Conservation (phyloP, 345 rosid genomes). For the Viola odorata region DNA sequence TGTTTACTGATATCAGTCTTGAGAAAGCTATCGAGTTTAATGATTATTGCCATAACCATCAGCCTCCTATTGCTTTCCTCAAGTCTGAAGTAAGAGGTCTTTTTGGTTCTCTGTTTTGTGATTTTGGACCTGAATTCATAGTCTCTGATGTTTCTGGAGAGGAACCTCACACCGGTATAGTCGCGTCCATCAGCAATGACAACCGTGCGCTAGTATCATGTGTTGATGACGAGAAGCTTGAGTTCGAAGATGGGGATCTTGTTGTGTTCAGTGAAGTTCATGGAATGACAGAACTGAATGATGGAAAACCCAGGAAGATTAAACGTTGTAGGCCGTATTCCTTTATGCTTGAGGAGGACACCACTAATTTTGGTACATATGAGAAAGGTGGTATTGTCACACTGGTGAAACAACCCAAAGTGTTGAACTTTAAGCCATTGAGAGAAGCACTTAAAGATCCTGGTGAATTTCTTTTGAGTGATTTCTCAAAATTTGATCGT, state of each 20-base stretch:
- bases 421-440: constrained; percentile 77
- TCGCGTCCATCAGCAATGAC: constrained; percentile 91
- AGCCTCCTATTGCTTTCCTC: constrained; percentile 86
- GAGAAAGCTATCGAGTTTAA: constrained; percentile 72
- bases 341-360: constrained; percentile 84
- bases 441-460: constrained; percentile 86
- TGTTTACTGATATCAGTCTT: constrained; percentile 71
- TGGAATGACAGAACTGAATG: constrained; percentile 91
- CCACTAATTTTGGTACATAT: constrained; percentile 54
- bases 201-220: constrained; percentile 80
- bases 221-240: constrained; percentile 96
- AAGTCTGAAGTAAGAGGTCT: constrained; percentile 95
- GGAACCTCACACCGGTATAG: constrained; percentile 91
- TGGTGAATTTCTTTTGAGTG: constrained; percentile 92
- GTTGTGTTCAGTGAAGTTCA: constrained; percentile 95
- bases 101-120: constrained; percentile 93
- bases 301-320: constrained; percentile 91
- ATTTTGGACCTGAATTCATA: constrained; percentile 88
- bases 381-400: constrained; percentile 94
- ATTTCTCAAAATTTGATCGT: constrained; percentile 86
- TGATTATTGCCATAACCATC: constrained; percentile 79
- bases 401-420: constrained; percentile 86
- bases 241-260: constrained; percentile 91
- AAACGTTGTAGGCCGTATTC: constrained; percentile 83
- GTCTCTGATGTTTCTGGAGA: constrained; percentile 94